Conservation (phyloP, 192 early-diverging fungal genomes). For the Dispira simplex region DNA sequence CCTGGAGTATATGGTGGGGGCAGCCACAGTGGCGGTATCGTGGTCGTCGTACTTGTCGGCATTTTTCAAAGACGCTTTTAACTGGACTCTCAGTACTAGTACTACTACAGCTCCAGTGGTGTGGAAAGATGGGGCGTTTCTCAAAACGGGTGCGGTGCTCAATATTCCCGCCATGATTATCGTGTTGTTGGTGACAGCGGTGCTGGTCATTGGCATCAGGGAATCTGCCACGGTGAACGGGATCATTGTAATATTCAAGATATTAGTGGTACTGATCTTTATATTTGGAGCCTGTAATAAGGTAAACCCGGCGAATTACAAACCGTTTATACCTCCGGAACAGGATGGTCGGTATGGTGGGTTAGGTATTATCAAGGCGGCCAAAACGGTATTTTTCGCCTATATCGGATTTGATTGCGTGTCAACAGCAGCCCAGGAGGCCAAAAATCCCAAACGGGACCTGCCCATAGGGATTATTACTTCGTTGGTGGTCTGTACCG, state of each 20-base stretch:
- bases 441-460: constrained; percentile 59
- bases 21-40: constrained; percentile 64
- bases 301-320: constrained; percentile 53
- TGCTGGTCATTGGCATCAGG: constrained; percentile 57
- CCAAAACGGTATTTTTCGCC: constrained; percentile 59
- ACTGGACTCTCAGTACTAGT: constrained; percentile 23
- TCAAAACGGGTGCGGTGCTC: constrained; percentile 34
- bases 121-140: constrained; percentile 37
- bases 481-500: constrained; percentile 59
- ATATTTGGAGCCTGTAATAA: constrained; percentile 58
- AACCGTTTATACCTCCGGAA: constrained; percentile 60
- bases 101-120: constrained; percentile 56
- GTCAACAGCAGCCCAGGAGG: constrained; percentile 73
- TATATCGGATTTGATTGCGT: constrained; percentile 87
- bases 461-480: constrained; percentile 78
- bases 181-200: constrained; percentile 36
- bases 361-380: constrained; percentile 50
- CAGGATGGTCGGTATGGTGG: constrained; percentile 42
- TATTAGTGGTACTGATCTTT: constrained; percentile 57
- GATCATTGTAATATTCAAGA: constrained; percentile 52
- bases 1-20: constrained; percentile 74
- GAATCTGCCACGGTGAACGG: constrained; percentile 62
- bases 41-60: constrained; percentile 70
- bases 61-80: constrained; percentile 49
- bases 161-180: constrained; percentile 65